Evolutionary conservation across 73 alveolate genomes (phyloP), one percentile per base, ranked within the genome.

Genomic region (Uronychia binucleata): DNA sequence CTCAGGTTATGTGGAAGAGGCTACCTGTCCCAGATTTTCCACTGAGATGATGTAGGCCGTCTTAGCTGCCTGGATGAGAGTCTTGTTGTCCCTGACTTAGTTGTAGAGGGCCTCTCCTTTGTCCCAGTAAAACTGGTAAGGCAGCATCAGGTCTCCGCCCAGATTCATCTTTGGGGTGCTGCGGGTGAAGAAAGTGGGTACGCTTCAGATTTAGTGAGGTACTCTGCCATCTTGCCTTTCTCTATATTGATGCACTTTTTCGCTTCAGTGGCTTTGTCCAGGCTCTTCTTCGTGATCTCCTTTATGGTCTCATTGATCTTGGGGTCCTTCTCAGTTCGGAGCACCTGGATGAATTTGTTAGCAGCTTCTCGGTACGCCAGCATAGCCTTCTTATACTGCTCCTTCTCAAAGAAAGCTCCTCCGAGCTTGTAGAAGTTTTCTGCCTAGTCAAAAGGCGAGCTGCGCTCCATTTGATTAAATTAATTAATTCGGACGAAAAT

Each of bases 41-140:
- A 90, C 94, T 33, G 94, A 81, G 26, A 75, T 76, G 27, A 74
- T 32, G 58, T 81, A 88, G 83, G 85, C 46, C 19, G 86, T 83
- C 77, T 81, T 88, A 30, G 86, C 86, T 11, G 94, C 80, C 0
- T 82, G 87, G 0, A 88, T 82, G 11, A 75, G 1, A 8, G 77
- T 78, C 82, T 88, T 88, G 28, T 81, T 57, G 28, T 79, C 35
- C 1, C 32, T 14, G 60, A 76, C 86, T 19, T 59, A 25, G 25
- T 29, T 0, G 46, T 81, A 88, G 84, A n/a, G 78, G 82, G 29
- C 13, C 28, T 88, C 94, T 0, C 90, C 94, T 1, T 81, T 26
- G 32, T 88, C 77, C 86, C 77, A 59, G 34, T 80, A 88, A 46
- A 60, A 81, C 30, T 60, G 32, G 33, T 35, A 59, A 13, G 85